Evolutionary conservation across 345 rosid species (phyloP).

Genomic region (Eucalyptus curtisii): DNA sequence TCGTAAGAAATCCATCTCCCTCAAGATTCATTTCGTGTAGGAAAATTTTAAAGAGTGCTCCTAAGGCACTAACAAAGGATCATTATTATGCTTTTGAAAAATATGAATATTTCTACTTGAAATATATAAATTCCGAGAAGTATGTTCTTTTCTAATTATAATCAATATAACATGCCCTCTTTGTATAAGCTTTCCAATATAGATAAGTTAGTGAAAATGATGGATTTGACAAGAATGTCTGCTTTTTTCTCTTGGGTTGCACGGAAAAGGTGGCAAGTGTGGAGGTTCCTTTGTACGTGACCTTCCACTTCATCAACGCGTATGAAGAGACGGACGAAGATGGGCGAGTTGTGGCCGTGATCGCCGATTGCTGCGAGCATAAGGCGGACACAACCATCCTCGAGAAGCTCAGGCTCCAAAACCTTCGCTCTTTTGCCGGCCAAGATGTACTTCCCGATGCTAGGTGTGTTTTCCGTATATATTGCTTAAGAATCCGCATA

Average conservation of each 20-base stretch:
- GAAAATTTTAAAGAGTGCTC: neutral
- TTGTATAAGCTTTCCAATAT: neutral
- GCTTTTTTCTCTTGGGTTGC: neutral
- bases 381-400: constrained; percentile 69
- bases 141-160: neutral
- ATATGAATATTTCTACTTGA: neutral
- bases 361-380: constrained; percentile 93
- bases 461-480: constrained; percentile 19
- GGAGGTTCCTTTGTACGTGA: constrained; percentile 80
- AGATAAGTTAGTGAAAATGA: neutral
- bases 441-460: constrained; percentile 74
- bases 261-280: constrained; percentile 65
- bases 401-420: constrained; percentile 67
- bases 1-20: constrained; percentile 28
- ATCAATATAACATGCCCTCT: neutral
- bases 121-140: neutral
- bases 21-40: neutral
- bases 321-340: constrained; percentile 80
- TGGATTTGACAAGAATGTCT: neutral
- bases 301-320: constrained; percentile 93
- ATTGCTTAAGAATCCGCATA: neutral
- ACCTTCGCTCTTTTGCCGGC: constrained; percentile 54
- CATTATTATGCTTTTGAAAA: neutral
- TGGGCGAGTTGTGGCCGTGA: constrained; percentile 47
- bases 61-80: neutral